Evolutionary conservation across 2,329 filamentous ascomycete species (phyloP).

Genomic region (Xylaria sp.): DNA sequence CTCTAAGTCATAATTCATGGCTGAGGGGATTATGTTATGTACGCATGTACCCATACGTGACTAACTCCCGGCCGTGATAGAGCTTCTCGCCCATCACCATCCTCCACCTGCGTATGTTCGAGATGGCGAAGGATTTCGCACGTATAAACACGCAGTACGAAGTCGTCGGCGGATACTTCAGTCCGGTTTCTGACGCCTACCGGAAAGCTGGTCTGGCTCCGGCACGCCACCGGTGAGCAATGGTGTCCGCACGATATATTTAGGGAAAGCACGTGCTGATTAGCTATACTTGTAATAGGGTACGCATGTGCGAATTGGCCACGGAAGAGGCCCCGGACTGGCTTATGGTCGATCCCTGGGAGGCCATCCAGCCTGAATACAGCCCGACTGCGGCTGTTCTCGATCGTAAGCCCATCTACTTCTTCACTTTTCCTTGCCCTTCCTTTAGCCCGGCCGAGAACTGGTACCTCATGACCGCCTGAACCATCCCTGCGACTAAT

Average conservation of each 20-base stretch:
- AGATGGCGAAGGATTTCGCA: constrained; percentile 81
- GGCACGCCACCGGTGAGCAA: constrained; percentile 64
- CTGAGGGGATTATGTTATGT: too few species aligned
- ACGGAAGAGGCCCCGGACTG: constrained; percentile 74
- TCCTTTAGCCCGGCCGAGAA: not conserved
- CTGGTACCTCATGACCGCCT: not conserved
- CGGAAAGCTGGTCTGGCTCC: constrained; percentile 80
- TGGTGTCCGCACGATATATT: not conserved
- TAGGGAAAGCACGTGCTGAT: constrained; percentile 18
- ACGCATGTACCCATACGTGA: not conserved
- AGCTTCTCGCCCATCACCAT: constrained; percentile 76
- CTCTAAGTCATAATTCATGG: too few species aligned
- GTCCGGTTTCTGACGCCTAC: constrained; percentile 69
- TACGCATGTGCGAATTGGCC: constrained; percentile 86
- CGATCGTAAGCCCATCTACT: constrained; percentile 57
- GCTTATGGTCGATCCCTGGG: constrained; percentile 88
- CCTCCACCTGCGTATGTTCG: constrained; percentile 83
- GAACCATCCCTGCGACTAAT: not conserved
- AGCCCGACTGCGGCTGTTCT: constrained; percentile 87
- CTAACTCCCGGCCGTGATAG: not conserved
- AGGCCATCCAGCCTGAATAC: constrained; percentile 82
- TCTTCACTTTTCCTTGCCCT: not conserved
- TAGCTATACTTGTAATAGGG: constrained; percentile 41
- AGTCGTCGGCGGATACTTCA: constrained; percentile 82
- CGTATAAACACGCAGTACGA: constrained; percentile 78